A percentile compares a stretch with the other conserved stretches of the same genome.
Evolutionary conservation across 305 asterid genomes (phyloP).

Genomic region (Andrographis paniculata): DNA sequence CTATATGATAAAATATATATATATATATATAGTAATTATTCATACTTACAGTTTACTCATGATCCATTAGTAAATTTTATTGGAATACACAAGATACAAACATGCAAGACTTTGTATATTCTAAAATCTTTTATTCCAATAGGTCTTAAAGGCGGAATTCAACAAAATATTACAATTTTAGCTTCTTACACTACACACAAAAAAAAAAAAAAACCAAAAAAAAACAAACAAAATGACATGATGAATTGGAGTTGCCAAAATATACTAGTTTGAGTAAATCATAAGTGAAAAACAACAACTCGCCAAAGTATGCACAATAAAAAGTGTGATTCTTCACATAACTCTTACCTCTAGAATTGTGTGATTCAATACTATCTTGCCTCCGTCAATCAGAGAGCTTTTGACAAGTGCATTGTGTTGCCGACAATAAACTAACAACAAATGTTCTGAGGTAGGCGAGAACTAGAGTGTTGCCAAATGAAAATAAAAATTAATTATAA

Average conservation of each 20-base stretch:
- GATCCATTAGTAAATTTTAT: too few species aligned
- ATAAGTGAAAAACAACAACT: background rate
- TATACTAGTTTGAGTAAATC: background rate
- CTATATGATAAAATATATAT: too few species aligned
- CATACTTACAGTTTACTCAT: too few species aligned
- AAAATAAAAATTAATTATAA: slow-evolving; percentile 10
- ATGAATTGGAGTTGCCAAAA: background rate
- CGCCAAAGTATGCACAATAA: background rate
- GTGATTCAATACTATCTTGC: slow-evolving; percentile 66
- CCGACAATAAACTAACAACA: slow-evolving; percentile 90
- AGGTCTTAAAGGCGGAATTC: too few species aligned
- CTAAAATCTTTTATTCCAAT: too few species aligned
- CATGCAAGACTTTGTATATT: too few species aligned
- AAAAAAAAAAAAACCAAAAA: too few species aligned
- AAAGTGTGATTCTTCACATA: background rate
- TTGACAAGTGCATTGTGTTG: slow-evolving; percentile 94
- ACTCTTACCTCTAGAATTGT: slow-evolving; percentile 80
- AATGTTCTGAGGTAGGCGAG: slow-evolving; percentile 95
- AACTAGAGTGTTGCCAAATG: slow-evolving; percentile 62
- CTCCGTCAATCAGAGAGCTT: slow-evolving; percentile 90
- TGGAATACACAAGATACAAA: too few species aligned
- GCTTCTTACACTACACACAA: too few species aligned
- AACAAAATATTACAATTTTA: too few species aligned
- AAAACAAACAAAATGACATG: background rate
- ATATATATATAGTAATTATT: too few species aligned